A percentile compares a stretch with the other conserved stretches of the same genome.
Conservation (phyloP, 768 basidiomycete species). For the Xerocomus brunneocitrinus region DNA sequence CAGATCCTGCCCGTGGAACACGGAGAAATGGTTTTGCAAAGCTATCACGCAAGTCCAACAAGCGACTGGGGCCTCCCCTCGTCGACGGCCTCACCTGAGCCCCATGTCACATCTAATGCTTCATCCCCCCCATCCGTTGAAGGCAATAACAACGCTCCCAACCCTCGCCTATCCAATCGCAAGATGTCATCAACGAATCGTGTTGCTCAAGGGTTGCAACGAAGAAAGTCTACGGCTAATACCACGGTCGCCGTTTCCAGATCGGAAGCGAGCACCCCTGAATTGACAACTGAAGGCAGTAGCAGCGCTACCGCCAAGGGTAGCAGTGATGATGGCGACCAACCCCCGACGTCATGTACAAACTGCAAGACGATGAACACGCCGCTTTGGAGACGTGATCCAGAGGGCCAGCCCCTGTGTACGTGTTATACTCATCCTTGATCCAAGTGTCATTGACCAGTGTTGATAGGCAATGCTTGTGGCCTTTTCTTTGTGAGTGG, state of each 20-base stretch:
- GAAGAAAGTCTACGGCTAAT: conserved; percentile 43
- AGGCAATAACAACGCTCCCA: conserved; percentile 32
- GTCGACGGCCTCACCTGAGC: conserved; percentile 70
- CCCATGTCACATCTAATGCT: conserved; percentile 62
- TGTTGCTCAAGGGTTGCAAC: conserved; percentile 49
- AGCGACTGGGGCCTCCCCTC: conserved; percentile 80
- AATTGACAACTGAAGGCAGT: conserved; percentile 37
- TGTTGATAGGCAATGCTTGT: conserved; percentile 72
- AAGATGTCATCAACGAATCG: conserved; percentile 68
- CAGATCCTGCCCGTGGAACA: conserved; percentile 63
- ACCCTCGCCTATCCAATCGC: conserved; percentile 36
- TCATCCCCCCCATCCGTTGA: conserved; percentile 72
- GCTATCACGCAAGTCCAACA: conserved; percentile 71
- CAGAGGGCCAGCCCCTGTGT: conserved; percentile 91
- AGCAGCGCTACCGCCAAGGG: conserved; percentile 34
- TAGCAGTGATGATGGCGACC: conserved; percentile 61
- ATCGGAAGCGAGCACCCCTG: conserved; percentile 67
- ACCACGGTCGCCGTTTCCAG: conserved; percentile 32
- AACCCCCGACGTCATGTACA: conserved; percentile 78
- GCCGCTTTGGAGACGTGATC: conserved; percentile 88
- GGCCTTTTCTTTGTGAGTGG: conserved; percentile 84
- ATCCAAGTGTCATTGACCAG: conserved; percentile 15
- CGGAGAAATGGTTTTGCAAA: conserved; percentile 38
- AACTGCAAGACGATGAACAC: conserved; percentile 97
- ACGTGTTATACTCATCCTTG: conserved; percentile 30